Conservation (phyloP, 2,329 filamentous ascomycete genomes). For the Aspergillus ibericus region DNA sequence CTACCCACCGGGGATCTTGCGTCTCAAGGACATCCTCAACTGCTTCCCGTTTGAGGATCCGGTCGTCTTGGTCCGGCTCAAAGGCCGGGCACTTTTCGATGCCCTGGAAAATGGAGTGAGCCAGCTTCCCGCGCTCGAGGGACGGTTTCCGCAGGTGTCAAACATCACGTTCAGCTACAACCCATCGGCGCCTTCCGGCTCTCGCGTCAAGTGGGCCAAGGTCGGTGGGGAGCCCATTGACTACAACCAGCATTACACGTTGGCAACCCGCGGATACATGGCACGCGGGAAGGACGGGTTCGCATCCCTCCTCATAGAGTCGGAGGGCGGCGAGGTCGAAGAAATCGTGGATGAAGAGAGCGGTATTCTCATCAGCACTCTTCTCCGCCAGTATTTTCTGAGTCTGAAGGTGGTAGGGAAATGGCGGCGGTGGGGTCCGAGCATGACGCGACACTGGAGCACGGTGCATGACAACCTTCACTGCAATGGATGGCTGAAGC, state of each 20-base stretch:
- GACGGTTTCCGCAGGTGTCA: slow-evolving; percentile 81
- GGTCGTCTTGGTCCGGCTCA: slow-evolving; percentile 72
- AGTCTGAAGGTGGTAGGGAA: slow-evolving; percentile 75
- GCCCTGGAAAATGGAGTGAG: slow-evolving; percentile 83
- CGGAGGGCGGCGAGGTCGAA: slow-evolving; percentile 73
- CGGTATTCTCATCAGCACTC: slow-evolving; percentile 79
- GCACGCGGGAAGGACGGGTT: slow-evolving; percentile 84
- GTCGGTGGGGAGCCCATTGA: slow-evolving; percentile 65
- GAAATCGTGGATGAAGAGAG: slow-evolving; percentile 84
- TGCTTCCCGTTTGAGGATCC: slow-evolving; percentile 94
- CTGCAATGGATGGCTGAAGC: slow-evolving; percentile 51
- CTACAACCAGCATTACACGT: slow-evolving; percentile 62
- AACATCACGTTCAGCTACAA: slow-evolving; percentile 77
- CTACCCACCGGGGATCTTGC: slow-evolving; percentile 75
- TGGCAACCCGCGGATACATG: slow-evolving; percentile 88
- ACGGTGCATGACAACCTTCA: slow-evolving; percentile 64
- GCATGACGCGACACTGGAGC: slow-evolving; percentile 65
- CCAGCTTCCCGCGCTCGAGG: slow-evolving; percentile 79
- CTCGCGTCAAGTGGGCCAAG: slow-evolving; percentile 62
- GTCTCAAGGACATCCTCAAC: slow-evolving; percentile 78
- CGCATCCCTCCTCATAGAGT: slow-evolving; percentile 69
- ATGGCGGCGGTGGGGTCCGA: slow-evolving; percentile 71
- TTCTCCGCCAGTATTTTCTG: slow-evolving; percentile 90
- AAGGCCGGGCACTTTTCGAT: slow-evolving; percentile 70
- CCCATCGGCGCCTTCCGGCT: slow-evolving; percentile 58